Evolutionary conservation across 1,139 yeast genomes (phyloP).

Genomic region (Yamadazyma oceani): DNA sequence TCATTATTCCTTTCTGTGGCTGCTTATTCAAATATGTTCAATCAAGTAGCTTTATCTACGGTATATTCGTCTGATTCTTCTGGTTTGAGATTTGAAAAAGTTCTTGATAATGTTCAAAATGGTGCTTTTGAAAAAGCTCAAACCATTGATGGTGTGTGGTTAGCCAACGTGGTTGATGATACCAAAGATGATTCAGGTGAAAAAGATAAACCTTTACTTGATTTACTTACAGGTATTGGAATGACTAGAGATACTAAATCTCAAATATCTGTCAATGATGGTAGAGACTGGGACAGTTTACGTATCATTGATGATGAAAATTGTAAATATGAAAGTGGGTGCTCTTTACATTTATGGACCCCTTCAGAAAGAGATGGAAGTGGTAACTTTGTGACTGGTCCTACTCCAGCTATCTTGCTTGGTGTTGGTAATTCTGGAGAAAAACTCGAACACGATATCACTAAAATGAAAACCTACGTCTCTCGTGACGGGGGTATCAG

Average conservation of each 20-base stretch:
- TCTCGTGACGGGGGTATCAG: conserved; percentile 79
- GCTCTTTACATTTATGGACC: conserved; percentile 58
- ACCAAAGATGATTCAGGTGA: conserved; percentile 18
- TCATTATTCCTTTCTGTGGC: conserved; percentile 55
- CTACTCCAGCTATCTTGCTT: conserved; percentile 72
- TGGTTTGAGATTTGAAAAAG: conserved; percentile 54
- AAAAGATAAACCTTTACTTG: conserved; percentile 25
- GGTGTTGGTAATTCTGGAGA: conserved; percentile 59
- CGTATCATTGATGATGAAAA: conserved; percentile 44
- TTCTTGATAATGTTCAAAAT: conserved; percentile 44
- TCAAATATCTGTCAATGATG: conserved; percentile 61
- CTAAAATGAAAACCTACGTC: conserved; percentile 50
- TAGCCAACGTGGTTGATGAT: conserved; percentile 45
- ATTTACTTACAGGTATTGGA: conserved; percentile 29
- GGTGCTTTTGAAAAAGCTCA: conserved; percentile 52
- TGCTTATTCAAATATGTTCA: conserved; percentile 18
- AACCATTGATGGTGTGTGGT: conserved; percentile 71
- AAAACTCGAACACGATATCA: conserved; percentile 21
- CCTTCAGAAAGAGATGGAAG: conserved; percentile 53
- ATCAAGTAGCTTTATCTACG: conserved; percentile 29
- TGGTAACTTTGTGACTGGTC: conserved; percentile 58
- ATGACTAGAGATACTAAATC: conserved; percentile 19
- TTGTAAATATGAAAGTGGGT: conserved; percentile 46
- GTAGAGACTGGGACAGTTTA: conserved; percentile 59
- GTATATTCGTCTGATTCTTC: conserved; percentile 62